Percentiles rank a stretch among this genome's conserved stretches.
These are phyloP conservation scores for Solanum gracilifrons DNA, from an alignment of 257 asterid species.

Conservation along the genomic window DNA sequence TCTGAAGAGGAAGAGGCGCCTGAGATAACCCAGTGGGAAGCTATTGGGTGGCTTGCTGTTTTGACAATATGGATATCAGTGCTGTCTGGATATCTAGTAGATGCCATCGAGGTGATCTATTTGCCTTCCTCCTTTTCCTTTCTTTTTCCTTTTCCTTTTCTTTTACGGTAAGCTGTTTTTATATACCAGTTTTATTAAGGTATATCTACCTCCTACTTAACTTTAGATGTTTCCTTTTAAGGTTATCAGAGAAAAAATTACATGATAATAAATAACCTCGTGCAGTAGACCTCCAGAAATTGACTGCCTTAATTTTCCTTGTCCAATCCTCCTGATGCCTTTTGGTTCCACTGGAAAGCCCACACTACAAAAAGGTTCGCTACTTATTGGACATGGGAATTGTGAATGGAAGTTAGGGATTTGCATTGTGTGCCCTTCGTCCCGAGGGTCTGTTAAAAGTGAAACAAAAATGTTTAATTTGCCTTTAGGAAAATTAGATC, in stretches of 20 bases:
- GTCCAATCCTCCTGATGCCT: not conserved
- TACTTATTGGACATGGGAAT: not conserved
- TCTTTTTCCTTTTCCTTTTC: not conserved
- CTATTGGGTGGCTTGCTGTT: constrained; percentile 78
- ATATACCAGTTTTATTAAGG: not conserved
- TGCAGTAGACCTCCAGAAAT: not conserved
- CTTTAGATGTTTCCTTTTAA: not conserved
- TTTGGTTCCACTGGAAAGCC: not conserved
- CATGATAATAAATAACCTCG: not conserved
- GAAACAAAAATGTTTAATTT: not conserved
- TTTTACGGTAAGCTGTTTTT: not conserved
- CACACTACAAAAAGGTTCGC: not conserved
- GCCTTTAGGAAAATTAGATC: not conserved
- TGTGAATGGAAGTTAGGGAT: not conserved
- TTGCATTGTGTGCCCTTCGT: not conserved
- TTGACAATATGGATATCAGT: constrained; percentile 87
- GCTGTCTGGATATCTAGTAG: constrained; percentile 90
- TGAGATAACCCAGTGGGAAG: constrained; percentile 83
- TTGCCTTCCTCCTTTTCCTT: not conserved
- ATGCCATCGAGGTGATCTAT: constrained; percentile 68
- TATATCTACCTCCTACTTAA: not conserved
- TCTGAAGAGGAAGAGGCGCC: constrained; percentile 61
- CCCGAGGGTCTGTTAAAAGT: not conserved
- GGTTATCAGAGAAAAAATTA: not conserved
- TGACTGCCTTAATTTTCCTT: not conserved